Base-by-base conservation (phyloP, 2,329 filamentous ascomycete genomes). In the Fusarium ramigenum region DNA sequence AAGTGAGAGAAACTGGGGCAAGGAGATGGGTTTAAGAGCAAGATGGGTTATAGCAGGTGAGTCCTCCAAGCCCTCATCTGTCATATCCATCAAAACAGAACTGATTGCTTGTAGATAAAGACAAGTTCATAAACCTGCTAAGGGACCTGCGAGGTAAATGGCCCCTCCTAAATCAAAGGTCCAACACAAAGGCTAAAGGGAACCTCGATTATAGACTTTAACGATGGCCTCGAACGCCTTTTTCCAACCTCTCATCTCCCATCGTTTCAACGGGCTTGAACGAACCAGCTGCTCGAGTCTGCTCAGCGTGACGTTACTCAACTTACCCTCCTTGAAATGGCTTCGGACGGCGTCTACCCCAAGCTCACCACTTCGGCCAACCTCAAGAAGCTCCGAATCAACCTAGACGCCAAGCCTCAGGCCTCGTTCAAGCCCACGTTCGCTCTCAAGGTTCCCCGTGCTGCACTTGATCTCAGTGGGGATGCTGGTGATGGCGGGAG, bases 221-320 rank as follows among this genome's bases (percentile, higher is more conserved):
- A 86, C 75, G 83, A 86, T 76, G 84, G 85, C 44, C 79, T 86
- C 18, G 84, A 86, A 66, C 83, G 84, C 52, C 80, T 86, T 53
- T 86, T 86, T 76, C 85, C 84, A 19, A 78, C 81, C 11, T 80
- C 81, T 4, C 80, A 84, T 64, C 75, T 86, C 11, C 80, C 80
- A 21, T 85, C 82, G 14, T 79, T 85, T 28, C 83, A 85, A 65
- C 81, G 84, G 19, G 81, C 83, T n/a, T 86, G 84, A 84, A 84
- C 82, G 18, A 83, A 85, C 70, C 83, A 85, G 63, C 81, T 86
- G 34, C 80, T 86, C n/a, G 83, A 85, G 50, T 81, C 78, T n/a
- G 84, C 84, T 14, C 79, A 84, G 63, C 80, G 83, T 43, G 83
- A 85, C 63, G 59, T 85, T 46, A 70, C 77, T 21, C 79, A 86